These are phyloP conservation scores for Aureobasidium sp. DNA, from an alignment of 2,329 filamentous ascomycete species.

Conservation along the genomic window DNA sequence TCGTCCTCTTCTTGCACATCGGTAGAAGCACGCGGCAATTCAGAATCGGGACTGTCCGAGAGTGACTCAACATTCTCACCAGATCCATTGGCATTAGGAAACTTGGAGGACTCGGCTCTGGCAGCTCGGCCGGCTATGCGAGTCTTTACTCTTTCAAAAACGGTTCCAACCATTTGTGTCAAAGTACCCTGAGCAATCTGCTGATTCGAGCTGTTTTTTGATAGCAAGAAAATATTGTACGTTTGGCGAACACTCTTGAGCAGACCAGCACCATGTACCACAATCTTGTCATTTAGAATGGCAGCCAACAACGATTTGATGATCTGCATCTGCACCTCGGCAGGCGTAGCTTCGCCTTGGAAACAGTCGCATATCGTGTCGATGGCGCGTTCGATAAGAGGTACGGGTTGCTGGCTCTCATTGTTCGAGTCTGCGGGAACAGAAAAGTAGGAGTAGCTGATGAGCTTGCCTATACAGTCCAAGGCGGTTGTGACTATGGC, in stretches of 20 bases:
- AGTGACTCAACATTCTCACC: slow-evolving; percentile 24
- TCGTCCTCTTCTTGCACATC: slow-evolving; percentile 27
- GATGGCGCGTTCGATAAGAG: slow-evolving; percentile 92
- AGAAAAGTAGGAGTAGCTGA: slow-evolving; percentile 97
- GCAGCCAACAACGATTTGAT: slow-evolving; percentile 94
- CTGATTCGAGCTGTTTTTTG: slow-evolving; percentile 88
- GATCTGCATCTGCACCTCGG: slow-evolving; percentile 93
- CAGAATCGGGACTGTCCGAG: slow-evolving; percentile 26
- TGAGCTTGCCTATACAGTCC: slow-evolving; percentile 97
- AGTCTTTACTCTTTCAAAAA: slow-evolving; percentile 89
- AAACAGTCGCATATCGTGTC: slow-evolving; percentile 99
- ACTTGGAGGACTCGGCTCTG: slow-evolving; percentile 50
- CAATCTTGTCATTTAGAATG: slow-evolving; percentile 96
- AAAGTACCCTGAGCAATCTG: slow-evolving; percentile 94
- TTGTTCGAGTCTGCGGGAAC: slow-evolving; percentile 45
- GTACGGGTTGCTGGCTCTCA: slow-evolving; percentile 39
- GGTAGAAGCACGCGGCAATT: slow-evolving; percentile 25
- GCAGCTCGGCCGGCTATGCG: slow-evolving; percentile 82
- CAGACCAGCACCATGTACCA: slow-evolving; percentile 91
- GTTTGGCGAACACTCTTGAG: slow-evolving; percentile 96
- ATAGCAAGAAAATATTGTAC: slow-evolving; percentile 97
- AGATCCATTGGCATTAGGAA: slow-evolving; percentile 32
- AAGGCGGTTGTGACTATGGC: slow-evolving; percentile 82
- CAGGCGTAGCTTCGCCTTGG: slow-evolving; percentile 86
- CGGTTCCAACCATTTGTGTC: slow-evolving; percentile 97